Conservation (phyloP, 2,329 filamentous ascomycete species). For the Ceratocystis diversiconidia region DNA sequence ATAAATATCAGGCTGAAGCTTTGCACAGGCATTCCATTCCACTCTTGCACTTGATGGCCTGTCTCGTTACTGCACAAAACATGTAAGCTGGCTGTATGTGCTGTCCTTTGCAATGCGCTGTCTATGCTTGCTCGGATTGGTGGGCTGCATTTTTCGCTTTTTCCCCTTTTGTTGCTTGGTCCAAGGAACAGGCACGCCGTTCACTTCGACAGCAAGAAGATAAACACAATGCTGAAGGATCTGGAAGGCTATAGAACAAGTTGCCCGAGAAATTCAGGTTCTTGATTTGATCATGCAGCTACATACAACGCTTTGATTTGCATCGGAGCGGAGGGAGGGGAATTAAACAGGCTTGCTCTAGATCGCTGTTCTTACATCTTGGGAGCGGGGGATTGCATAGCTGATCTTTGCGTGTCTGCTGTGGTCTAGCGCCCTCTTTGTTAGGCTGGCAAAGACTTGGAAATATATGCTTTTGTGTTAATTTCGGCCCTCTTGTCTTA, state of each 20-base stretch:
- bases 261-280: neutral
- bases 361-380: neutral
- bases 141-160: neutral
- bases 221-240: neutral
- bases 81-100: conserved; percentile 7
- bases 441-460: neutral
- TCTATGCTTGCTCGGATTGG: neutral
- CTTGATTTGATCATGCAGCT: neutral
- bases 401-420: neutral
- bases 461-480: too few species aligned
- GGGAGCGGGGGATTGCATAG: neutral
- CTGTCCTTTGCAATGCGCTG: conserved; percentile 3
- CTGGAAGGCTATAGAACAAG: neutral
- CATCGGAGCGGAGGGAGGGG: neutral
- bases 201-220: neutral
- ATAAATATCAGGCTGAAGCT: neutral
- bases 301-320: neutral
- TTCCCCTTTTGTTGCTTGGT: neutral
- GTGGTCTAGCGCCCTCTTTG: neutral
- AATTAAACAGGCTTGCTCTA: neutral
- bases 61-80: neutral
- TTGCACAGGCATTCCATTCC: neutral
- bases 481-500: neutral
- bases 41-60: neutral
- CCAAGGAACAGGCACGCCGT: neutral